These are phyloP conservation scores for Gynandropsis gynandra DNA, from an alignment of 345 rosid species.

Conservation along the genomic window DNA sequence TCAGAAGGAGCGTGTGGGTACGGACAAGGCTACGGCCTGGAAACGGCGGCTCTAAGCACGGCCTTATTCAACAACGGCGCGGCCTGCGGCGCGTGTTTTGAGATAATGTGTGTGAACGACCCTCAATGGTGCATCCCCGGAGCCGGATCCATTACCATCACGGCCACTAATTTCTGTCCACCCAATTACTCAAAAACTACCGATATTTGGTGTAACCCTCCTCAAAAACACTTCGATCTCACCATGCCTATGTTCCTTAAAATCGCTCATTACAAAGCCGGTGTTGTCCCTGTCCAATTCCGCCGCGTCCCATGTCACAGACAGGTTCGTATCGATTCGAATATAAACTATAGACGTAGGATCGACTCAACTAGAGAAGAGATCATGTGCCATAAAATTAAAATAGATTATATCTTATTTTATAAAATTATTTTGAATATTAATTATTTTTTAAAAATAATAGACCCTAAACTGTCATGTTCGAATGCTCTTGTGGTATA, in stretches of 20 bases:
- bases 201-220: conserved; percentile 36
- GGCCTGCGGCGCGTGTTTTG: conserved; percentile 72
- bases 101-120: conserved; percentile 33
- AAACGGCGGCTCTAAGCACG: conserved; percentile 81
- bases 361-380: too few species aligned
- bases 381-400: too few species aligned
- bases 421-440: too few species aligned
- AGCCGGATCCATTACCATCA: conserved; percentile 32
- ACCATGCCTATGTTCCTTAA: conserved; percentile 30
- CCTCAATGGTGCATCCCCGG: conserved; percentile 39
- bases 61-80: conserved; percentile 73
- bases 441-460: too few species aligned
- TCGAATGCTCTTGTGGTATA: too few species aligned
- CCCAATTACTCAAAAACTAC: conserved; percentile 20
- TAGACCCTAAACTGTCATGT: too few species aligned
- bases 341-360: too few species aligned
- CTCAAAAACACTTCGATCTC: conserved; percentile 35
- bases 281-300: conserved; percentile 29
- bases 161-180: conserved; percentile 52
- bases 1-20: conserved; percentile 91
- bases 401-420: too few species aligned
- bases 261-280: conserved; percentile 28
- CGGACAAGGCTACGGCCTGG: conserved; percentile 81
- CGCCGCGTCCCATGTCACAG: conserved; percentile 16
- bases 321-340: too few species aligned